Conservation (phyloP, 352 stramenopile genomes). For the Globisporangium orthogonon region DNA sequence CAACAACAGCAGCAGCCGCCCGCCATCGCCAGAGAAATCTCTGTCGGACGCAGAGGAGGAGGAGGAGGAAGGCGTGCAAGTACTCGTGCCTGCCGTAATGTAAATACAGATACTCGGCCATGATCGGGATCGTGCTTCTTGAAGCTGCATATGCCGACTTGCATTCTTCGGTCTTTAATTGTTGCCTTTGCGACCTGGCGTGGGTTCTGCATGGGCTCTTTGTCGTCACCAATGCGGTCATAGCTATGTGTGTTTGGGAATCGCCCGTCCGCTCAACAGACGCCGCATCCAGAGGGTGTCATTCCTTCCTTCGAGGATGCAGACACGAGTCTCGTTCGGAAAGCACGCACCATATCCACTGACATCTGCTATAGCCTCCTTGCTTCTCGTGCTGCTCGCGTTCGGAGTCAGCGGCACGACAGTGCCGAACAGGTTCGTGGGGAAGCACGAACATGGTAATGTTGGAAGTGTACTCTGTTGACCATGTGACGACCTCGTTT, state of each 20-base stretch:
- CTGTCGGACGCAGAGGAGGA: slow-evolving; percentile 1
- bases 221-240: no score
- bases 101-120: not conserved
- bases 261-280: not conserved
- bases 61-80: slow-evolving; percentile 10
- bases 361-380: not conserved
- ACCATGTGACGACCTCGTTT: not conserved
- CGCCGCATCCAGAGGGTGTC: not conserved
- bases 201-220: no score
- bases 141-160: no score
- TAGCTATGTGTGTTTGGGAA: no score
- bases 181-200: no score
- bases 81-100: slow-evolving; percentile 4
- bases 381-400: not conserved
- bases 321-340: not conserved
- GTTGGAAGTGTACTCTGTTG: not conserved
- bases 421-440: not conserved
- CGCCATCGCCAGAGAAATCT: slow-evolving; percentile 28
- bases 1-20: slow-evolving; percentile 43
- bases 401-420: not conserved
- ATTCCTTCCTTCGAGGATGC: not conserved
- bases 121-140: not conserved
- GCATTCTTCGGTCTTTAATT: no score
- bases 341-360: not conserved
- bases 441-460: not conserved